Evolutionary conservation across 2,329 filamentous ascomycete genomes (phyloP), one percentile per base, ranked within the genome.

Genomic region (Escovopsis sp.): DNA sequence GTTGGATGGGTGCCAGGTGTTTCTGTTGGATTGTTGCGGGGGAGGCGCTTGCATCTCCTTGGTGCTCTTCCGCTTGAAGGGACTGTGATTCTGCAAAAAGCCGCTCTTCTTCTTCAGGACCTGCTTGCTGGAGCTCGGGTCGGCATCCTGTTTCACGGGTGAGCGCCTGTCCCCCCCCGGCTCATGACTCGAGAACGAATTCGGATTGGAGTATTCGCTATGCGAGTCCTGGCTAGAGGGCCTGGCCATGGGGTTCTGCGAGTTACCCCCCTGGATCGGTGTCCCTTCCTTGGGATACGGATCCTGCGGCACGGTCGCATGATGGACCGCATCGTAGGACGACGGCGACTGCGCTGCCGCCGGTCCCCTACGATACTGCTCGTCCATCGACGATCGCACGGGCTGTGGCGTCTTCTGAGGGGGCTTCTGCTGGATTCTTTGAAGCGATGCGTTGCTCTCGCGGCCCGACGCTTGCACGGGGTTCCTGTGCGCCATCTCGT

Each of bases 271-370:
- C n/a, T n/a, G 79, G 73, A 96, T 93, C 0, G 88, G 94, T 86
- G 96, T 96, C 4, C 87, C 88, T 52, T 96, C 88, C 55, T 80
- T 74, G 0, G 88, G 87, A 53, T 94, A 94, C 9, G 90, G 85
- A 47, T 96, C 92, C 48, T 94, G 86, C 12, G 88, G 86, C 3
- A 93, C 72, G 12, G 76, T 68, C 3, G 68, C 70, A 33, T 59
- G 53, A 43, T 86, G 76, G 37, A 61, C 63, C 27, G 54, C 45
- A 39, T 75, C 71, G 33, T 58, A 60, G 15, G 49, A 41, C 28
- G 42, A 60, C 18, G 48, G 40, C 26, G 43, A 41, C 26, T 50
- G 44, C n/a, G 31, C 28, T 11, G 25, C 26, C 5, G 39, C 27
- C 28, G 38, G 27, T 13, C 45, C 45, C 18, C 32, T 36, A 10